phyloP scores from a whole-genome alignment of 1,139 yeast genomes.

The Tardiomyces blankii region DNA sequence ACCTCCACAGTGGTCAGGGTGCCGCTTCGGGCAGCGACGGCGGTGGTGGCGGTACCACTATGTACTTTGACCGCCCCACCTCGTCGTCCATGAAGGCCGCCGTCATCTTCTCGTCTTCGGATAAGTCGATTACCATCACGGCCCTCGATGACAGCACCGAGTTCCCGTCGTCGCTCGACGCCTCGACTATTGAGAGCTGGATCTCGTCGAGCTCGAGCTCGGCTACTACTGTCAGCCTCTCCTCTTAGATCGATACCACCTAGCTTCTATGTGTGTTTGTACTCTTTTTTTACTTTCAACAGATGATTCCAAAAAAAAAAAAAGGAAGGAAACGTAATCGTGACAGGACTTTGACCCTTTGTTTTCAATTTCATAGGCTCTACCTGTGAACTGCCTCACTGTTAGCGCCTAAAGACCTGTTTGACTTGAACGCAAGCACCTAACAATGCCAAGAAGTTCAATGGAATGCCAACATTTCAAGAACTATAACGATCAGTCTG shows the following conservation, averaged over 20 bases:
- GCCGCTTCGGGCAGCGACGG: conserved; percentile 28
- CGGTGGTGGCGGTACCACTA: conserved; percentile 63
- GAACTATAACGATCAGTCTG: no score
- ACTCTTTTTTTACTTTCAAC: conserved; percentile 2
- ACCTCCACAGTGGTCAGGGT: conserved; percentile 85
- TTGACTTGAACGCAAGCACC: no score
- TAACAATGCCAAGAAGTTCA: no score
- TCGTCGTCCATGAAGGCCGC: conserved; percentile 77
- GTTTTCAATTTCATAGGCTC: no score
- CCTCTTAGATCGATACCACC: neutral
- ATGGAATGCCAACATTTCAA: no score
- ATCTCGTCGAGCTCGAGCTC: conserved; percentile 8
- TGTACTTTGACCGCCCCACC: conserved; percentile 80
- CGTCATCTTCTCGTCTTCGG: conserved; percentile 56
- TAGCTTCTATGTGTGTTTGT: neutral
- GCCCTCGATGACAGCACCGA: conserved; percentile 43
- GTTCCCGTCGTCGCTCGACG: conserved; percentile 45
- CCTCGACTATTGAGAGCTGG: conserved; percentile 22
- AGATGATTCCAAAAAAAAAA: conserved; percentile 2
- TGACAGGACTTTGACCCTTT: no score
- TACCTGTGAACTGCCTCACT: no score
- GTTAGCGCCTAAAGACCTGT: no score
- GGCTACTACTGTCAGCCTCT: conserved; percentile 1
- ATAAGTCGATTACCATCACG: conserved; percentile 43
- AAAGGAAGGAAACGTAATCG: no score